Conservation (phyloP, 768 basidiomycete genomes). For the Suillus variegatus region DNA sequence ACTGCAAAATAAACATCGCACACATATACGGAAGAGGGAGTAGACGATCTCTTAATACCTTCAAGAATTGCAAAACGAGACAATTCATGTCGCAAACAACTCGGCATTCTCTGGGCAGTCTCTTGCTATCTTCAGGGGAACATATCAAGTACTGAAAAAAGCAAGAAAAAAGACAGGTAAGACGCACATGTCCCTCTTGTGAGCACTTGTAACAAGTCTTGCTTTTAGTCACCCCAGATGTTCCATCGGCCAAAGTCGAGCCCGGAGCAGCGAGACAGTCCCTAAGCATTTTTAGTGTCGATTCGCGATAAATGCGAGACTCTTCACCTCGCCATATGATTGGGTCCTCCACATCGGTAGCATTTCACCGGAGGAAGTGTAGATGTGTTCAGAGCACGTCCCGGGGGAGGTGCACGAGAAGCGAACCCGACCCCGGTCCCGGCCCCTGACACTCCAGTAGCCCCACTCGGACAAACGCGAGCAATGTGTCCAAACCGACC, state of each 20-base stretch:
- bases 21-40: constrained; percentile 21
- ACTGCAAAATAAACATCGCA: constrained; percentile 18
- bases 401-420: constrained; percentile 71
- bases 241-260: constrained; percentile 46
- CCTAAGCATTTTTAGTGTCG: constrained; percentile 39
- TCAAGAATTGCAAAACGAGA: constrained; percentile 6
- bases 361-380: constrained; percentile 84
- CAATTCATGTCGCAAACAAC: constrained; percentile 48
- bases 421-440: constrained; percentile 43
- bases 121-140: constrained; percentile 53
- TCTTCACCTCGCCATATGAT: constrained; percentile 77
- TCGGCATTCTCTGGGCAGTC: constrained; percentile 62
- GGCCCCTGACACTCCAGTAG: constrained; percentile 36
- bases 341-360: constrained; percentile 86
- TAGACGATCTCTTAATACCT: constrained; percentile 14
- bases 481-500: constrained; percentile 85
- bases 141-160: constrained; percentile 1
- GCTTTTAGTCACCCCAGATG: constrained; percentile 54
- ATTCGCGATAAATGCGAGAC: neutral
- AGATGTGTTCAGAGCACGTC: constrained; percentile 73
- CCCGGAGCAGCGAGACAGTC: constrained; percentile 82
- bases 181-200: constrained; percentile 81
- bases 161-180: neutral
- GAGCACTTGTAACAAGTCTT: constrained; percentile 91
- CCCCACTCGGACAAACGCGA: constrained; percentile 64